Base-by-base conservation (phyloP, 2,329 filamentous ascomycete genomes). In the Talaromyces amestolkiae region DNA sequence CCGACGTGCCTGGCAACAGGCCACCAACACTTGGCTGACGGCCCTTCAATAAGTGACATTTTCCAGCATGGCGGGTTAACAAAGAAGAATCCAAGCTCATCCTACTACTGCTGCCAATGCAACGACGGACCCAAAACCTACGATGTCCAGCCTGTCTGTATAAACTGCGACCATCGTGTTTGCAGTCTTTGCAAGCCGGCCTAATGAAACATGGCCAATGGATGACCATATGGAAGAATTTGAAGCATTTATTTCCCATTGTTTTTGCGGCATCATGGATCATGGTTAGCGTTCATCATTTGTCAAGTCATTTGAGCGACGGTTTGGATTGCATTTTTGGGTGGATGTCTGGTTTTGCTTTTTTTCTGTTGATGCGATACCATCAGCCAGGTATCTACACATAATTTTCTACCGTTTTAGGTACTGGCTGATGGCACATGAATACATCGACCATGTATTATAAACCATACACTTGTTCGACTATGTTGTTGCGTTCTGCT, bases 51-150 rank as follows among this genome's bases (percentile, higher is more conserved):
- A 1, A 8, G 39, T 3, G 61, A 59, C 9, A 56, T 45, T 45
- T 58, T 63, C 61, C 56, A 64, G 10, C 47, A 58, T 59, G 45
- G 61, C 15, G 61, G 51, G n/a, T 11, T 56, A 11, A 43, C 17
- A 31, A 59, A 51, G 22, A 17, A 66, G 65, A 9, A 41, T 59
- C 51, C 67, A 1, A 72, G 3, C 22, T 70, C 10, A 67, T 77
- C 67, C 54, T 71, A 76, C 54, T 71, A 76, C 63, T 80, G 78
- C 70, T 80, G 78, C 72, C 1, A 66, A 4, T 80, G 78, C 66
- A 45, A 70, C 1, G 77, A 80, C 49, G 78, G 78, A 0, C 78
- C 78, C 0, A 80, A 79, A 61, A 67, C 78, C 45, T 79, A 69
- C 67, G 69, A 75, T 11, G 51, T 66, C 35, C 75, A 80, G 51